Conservation (phyloP, 495 filamentous ascomycete species). For the Xylaria telfairii region DNA sequence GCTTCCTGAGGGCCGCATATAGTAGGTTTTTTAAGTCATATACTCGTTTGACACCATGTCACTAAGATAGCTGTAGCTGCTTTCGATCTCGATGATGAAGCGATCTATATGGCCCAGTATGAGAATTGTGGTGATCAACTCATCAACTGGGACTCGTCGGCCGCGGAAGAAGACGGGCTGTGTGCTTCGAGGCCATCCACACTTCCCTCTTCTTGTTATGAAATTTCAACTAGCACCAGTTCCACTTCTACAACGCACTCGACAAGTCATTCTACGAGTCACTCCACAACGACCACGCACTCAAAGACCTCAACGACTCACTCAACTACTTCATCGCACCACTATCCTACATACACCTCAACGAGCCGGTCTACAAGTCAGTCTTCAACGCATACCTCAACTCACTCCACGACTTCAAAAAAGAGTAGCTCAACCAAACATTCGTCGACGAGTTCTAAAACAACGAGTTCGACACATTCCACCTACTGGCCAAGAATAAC, state of each 20-base stretch:
- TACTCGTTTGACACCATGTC: neutral
- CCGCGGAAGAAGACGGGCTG: conserved; percentile 6
- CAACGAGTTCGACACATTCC: neutral
- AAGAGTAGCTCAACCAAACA: neutral
- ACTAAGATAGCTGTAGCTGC: conserved; percentile 14
- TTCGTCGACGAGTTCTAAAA: conserved; percentile 9
- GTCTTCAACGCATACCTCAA: neutral
- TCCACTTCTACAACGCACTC: conserved; percentile 5
- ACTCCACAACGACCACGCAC: neutral
- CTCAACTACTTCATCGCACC: neutral
- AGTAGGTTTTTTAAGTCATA: neutral
- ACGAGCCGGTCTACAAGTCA: neutral
- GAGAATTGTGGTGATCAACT: conserved; percentile 24
- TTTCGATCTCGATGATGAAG: conserved; percentile 18
- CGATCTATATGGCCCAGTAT: conserved; percentile 28
- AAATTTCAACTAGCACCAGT: conserved; percentile 8
- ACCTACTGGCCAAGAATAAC: neutral
- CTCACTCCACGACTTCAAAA: neutral
- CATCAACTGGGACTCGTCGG: conserved; percentile 14
- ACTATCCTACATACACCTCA: neutral
- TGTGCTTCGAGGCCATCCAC: conserved; percentile 11
- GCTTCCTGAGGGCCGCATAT: conserved; percentile 26
- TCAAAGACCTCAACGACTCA: neutral
- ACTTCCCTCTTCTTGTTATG: conserved; percentile 8
- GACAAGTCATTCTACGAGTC: conserved; percentile 18